Evolutionary conservation across 768 basidiomycete species (phyloP), one percentile per base, ranked within the genome.

Genomic region (Suillus subluteus): DNA sequence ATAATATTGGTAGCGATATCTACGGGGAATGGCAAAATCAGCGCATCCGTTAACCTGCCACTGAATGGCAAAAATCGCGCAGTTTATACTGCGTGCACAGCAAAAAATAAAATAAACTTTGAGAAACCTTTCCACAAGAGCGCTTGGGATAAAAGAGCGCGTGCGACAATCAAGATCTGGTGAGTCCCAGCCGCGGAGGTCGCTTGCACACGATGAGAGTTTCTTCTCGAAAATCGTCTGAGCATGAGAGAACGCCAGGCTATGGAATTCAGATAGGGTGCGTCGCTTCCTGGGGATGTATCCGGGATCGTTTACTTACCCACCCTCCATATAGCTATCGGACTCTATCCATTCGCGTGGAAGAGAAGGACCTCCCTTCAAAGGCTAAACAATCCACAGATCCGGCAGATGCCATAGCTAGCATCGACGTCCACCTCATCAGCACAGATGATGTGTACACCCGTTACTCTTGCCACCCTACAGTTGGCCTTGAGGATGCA

Each of bases 381-480:
- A 72, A 71, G 43, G 62, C 71, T 6, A 71, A 68, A 61, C 66
- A 69, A 35, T 68, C 73, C 1, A 3, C 65, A 2, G 81, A 82
- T 62, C 78, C 81, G 7, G 78, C 79, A 4, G 72, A 79, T 66
- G 78, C 77, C 63, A 79, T 85, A 71, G 73, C 80, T 32, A 69
- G 79, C 23, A 82, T 88, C 65, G 85, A 88, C 62, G 83, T 82
- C 64, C 87, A 88, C 68, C 75, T 75, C 44, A 70, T 86, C 18
- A 32, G 78, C 0, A 58, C 75, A 0, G 80, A 85, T 18, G 80
- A 85, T 0, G 79, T 84, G 38, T 81, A 78, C 62, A 75, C 78
- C 40, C 79, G 84, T 35, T 80, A 85, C 56, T 82, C 80, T 4
- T 82, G 78, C 43, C 81, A 79, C 40, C 79, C 80, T 6, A 72